Evolutionary conservation across 169 alveolate species (phyloP), one percentile per base, ranked within the genome.

Genomic region (Cystoisospora suis): DNA sequence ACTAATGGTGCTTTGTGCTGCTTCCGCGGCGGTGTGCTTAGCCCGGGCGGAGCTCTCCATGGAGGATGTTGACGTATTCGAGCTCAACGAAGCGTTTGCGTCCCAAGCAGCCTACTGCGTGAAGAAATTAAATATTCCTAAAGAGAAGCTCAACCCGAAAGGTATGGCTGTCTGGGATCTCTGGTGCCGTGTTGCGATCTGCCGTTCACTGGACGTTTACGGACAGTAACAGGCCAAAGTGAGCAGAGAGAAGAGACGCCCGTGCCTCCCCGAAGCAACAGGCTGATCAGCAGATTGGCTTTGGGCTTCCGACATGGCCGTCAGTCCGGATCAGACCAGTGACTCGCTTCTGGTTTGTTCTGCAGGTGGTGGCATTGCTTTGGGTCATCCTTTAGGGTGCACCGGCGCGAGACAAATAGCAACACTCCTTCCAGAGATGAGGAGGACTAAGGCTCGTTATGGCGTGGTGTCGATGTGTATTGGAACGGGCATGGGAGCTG

Each of bases 401-500:
- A 97, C 98, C 53, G 99, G 99, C 34, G 98, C 98, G 1, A 95
- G 99, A 86, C 95, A 95, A 93, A 94, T 96, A 47, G 97, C 97
- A 29, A 96, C 98, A 29, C 90, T 97, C 72, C 91, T 98, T 89
- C 97, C 97, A 58, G 98, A 97, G 95, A 91, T 98, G 91, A 95
- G 97, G 92, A 92, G 98, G 89, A 91, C 95, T 83, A 94, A 94
- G 58, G 96, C 93, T 91, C 95, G 96, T 81, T 94, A 88, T 72
- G 99, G 99, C 61, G 97, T 98, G 44, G 96, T 97, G 49, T 97
- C 98, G 65, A 97, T 97, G 99, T 98, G 99, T 94, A 95, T 97
- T 75, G 99, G 98, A 81, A 95, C 98, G 27, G 99, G 99, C 49
- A 96, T 96, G 98, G 99, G 99, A 49, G 98, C 98, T 49, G 98